Percentiles rank a stretch among this genome's conserved stretches.
Evolutionary conservation across 2,329 filamentous ascomycete genomes (phyloP).

Genomic region (Emmonsia crescens): DNA sequence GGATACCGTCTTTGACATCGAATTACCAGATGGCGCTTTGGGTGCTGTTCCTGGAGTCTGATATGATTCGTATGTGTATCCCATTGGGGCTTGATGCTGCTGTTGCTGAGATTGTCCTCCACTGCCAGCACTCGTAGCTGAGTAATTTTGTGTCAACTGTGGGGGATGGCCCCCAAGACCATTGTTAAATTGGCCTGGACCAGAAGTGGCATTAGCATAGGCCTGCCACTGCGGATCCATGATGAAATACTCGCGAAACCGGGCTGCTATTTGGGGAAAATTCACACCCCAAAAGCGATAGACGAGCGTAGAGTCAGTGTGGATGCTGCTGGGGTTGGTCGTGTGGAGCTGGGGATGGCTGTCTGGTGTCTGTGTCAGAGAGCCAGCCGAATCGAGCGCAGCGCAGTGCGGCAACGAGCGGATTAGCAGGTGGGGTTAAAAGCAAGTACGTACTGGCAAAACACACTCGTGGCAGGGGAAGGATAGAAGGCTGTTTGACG

Average conservation of each 20-base stretch:
- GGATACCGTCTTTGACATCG: constrained; percentile 40
- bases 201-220: constrained; percentile 52
- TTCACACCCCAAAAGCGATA: constrained; percentile 8
- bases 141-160: constrained; percentile 40
- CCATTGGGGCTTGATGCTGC: constrained; percentile 41
- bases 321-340: constrained; percentile 9
- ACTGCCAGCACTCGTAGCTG: constrained; percentile 13
- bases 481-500: constrained; percentile 10
- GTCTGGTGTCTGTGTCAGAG: not conserved
- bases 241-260: constrained; percentile 14
- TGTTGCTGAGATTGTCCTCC: constrained; percentile 25
- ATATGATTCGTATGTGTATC: constrained; percentile 60
- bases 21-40: constrained; percentile 25
- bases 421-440: not conserved
- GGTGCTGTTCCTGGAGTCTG: constrained; percentile 34
- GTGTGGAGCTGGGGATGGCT: not conserved
- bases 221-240: constrained; percentile 57
- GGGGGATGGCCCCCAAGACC: constrained; percentile 39
- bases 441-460: constrained; percentile 16
- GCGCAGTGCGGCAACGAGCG: not conserved
- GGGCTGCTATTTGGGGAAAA: not conserved
- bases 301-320: constrained; percentile 16
- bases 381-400: not conserved
- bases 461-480: constrained; percentile 15
- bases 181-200: constrained; percentile 55